phyloP scores from a whole-genome alignment of 805 yeast genomes.

The Kuraishia piskuri region DNA sequence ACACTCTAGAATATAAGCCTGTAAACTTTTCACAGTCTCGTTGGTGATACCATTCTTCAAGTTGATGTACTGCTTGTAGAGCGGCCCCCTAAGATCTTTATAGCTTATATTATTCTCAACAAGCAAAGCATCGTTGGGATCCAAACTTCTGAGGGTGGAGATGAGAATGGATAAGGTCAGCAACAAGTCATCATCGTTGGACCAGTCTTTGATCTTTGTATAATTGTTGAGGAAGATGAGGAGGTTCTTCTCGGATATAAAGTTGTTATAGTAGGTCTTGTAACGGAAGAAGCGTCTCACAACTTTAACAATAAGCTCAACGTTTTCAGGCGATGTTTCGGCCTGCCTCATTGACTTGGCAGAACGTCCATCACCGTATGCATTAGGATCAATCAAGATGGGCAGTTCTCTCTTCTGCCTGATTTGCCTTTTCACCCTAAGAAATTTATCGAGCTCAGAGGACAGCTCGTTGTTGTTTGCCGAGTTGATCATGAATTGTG shows the following conservation, averaged over 20 bases:
- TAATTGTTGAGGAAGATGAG: constrained; percentile 29
- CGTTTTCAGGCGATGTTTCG: constrained; percentile 19
- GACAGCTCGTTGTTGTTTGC: constrained; percentile 9
- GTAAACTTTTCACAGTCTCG: constrained; percentile 39
- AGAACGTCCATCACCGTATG: background rate
- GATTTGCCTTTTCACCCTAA: constrained; percentile 19
- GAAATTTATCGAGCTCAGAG: constrained; percentile 17
- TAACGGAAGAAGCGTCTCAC: constrained; percentile 34
- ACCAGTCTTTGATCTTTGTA: constrained; percentile 28
- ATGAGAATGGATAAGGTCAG: constrained; percentile 35
- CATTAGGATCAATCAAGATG: constrained; percentile 5
- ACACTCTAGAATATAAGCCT: constrained; percentile 40
- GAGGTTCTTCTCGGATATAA: constrained; percentile 25
- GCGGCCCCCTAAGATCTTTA: constrained; percentile 15
- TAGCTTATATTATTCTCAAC: constrained; percentile 15
- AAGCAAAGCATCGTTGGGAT: constrained; percentile 17
- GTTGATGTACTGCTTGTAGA: constrained; percentile 32
- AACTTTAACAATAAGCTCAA: constrained; percentile 23
- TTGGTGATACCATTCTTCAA: constrained; percentile 36
- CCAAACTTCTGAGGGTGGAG: constrained; percentile 26
- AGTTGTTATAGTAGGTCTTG: constrained; percentile 29
- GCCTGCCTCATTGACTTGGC: constrained; percentile 5
- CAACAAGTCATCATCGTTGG: constrained; percentile 39
- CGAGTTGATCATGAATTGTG: constrained; percentile 33
- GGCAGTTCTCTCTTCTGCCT: constrained; percentile 22